A percentile compares a stretch with the other conserved stretches of the same genome.
These are phyloP conservation scores for Tuber umbilicatum DNA, from an alignment of 495 filamentous ascomycete species.

Conservation along the genomic window DNA sequence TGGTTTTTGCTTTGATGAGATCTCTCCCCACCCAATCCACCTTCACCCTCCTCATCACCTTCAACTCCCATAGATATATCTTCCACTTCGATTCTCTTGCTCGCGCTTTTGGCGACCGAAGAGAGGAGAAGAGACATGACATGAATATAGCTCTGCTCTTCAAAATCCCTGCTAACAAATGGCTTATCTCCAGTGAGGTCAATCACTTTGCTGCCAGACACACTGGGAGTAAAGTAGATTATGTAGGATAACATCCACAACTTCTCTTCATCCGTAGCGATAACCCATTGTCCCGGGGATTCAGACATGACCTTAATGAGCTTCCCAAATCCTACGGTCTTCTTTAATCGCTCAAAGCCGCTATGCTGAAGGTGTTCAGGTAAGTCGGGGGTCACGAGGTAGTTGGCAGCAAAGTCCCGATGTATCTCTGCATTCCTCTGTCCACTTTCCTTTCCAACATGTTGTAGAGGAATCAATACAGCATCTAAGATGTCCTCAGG, in stretches of 20 bases:
- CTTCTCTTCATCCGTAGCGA: conserved; percentile 43
- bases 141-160: conserved; percentile 52
- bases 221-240: conserved; percentile 62
- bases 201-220: conserved; percentile 43
- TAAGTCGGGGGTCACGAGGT: conserved; percentile 51
- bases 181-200: conserved; percentile 42
- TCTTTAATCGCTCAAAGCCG: conserved; percentile 45
- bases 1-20: conserved; percentile 7
- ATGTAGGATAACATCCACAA: conserved; percentile 78
- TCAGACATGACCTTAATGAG: conserved; percentile 26
- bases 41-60: conserved; percentile 37
- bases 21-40: conserved; percentile 17
- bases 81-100: conserved; percentile 52
- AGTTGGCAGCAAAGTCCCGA: conserved; percentile 53
- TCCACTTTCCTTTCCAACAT: conserved; percentile 48
- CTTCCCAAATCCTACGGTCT: conserved; percentile 17
- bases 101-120: conserved; percentile 56
- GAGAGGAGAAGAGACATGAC: conserved; percentile 61
- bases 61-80: conserved; percentile 42
- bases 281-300: conserved; percentile 25
- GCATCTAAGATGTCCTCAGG: conserved; percentile 33
- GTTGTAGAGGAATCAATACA: conserved; percentile 49
- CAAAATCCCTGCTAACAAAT: neutral
- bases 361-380: conserved; percentile 43
- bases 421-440: conserved; percentile 45